phyloP scores from a whole-genome alignment of 2,329 filamentous ascomycete genomes.

The Xylaria multiplex region DNA sequence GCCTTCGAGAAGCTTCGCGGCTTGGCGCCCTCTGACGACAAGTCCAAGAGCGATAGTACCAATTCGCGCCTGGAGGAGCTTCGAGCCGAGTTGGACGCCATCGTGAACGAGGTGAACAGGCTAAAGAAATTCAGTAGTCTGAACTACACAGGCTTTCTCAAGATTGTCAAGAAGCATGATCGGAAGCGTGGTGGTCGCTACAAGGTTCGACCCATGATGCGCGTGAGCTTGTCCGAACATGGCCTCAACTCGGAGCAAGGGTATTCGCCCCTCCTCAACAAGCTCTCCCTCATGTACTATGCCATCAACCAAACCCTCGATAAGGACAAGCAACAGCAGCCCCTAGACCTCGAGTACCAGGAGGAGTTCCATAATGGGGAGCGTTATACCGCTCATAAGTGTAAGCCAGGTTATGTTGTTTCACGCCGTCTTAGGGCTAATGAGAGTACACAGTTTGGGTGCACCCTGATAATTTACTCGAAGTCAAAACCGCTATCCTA shows the following conservation, averaged over 20 bases:
- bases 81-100: slow-evolving; percentile 81
- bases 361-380: slow-evolving; percentile 72
- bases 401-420: slow-evolving; percentile 57
- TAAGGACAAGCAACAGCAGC: slow-evolving; percentile 57
- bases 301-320: slow-evolving; percentile 88
- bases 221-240: slow-evolving; percentile 85
- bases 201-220: slow-evolving; percentile 89
- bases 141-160: slow-evolving; percentile 98
- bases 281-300: slow-evolving; percentile 94
- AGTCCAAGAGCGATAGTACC: slow-evolving; percentile 62
- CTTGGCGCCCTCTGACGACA: slow-evolving; percentile 74
- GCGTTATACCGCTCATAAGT: slow-evolving; percentile 87
- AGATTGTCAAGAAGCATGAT: slow-evolving; percentile 99
- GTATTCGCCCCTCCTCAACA: slow-evolving; percentile 89
- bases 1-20: slow-evolving; percentile 80
- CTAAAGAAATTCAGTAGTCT: slow-evolving; percentile 94
- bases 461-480: slow-evolving; percentile 91
- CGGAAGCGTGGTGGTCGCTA: slow-evolving; percentile 88
- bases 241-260: slow-evolving; percentile 93
- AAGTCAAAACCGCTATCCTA: slow-evolving; percentile 95
- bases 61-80: slow-evolving; percentile 73
- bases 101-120: slow-evolving; percentile 91
- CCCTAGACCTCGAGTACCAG: slow-evolving; percentile 61
- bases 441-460: slow-evolving; percentile 77
- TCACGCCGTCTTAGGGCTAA: slow-evolving; percentile 47